Evolutionary conservation across 148 eudicot species (phyloP), one percentile per base, ranked within the genome.

Genomic region (Chenopodium berlandieri): DNA sequence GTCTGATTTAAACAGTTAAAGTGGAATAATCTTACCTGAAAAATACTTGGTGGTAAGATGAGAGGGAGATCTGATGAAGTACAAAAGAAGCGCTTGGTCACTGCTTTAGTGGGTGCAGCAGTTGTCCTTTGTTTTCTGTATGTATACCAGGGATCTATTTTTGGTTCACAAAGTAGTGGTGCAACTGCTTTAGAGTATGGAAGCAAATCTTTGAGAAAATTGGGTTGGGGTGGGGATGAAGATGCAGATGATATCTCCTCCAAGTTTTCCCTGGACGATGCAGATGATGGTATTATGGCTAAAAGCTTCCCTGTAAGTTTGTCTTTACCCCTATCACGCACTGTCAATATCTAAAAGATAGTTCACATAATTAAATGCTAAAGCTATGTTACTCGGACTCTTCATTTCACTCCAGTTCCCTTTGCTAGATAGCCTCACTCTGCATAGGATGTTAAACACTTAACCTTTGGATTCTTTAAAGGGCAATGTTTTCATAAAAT

Each of bases 221-320:
- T 92, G 25, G 98, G 99, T n/a, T 92, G 95, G 89, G 91, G 98
- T 76, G 95, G 93, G 75, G 98, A 94, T 75, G 99, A 94, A 72
- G 97, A 94, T 75, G 82, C 91, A 68, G 98, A 92, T n/a, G 99
- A 97, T 44, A 71, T 88, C 75, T 73, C 88, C 44, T 75, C 84
- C 80, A 90, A 87, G 76, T 83, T 90, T 79, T 85, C 85, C 46
- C 79, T 84, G 76, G 93, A 94, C 64, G 95, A 92, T 75, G 90
- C 77, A 70, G 94, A 96, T 22, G 94, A 89, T 84, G 93, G 88
- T 64, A 64, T 87, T 11, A 78, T 82, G 52, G 89, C 88, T 20
- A 97, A 89, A 87, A 97, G 95, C 83, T 97, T 97, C 85, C 99
- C 98, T 60, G 99, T 97, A 86, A 89, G 95, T 89, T 67, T 78